Percentiles rank a stretch among this genome's conserved stretches.
Conservation (phyloP, 345 rosid genomes). For the Gossypium herbaceum region DNA sequence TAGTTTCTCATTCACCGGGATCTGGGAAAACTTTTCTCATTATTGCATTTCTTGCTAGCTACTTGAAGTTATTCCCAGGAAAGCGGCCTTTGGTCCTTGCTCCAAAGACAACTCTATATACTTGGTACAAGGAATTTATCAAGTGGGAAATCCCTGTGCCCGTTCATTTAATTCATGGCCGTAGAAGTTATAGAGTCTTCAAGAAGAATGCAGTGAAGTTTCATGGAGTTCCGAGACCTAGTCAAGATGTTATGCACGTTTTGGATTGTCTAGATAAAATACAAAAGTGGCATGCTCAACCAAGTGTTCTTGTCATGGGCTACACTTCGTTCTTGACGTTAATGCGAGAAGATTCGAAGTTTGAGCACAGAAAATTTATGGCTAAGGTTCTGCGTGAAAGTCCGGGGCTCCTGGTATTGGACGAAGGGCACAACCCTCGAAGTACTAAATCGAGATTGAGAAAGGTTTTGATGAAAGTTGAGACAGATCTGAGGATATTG, state of each 20-base stretch:
- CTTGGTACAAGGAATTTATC: slow-evolving; percentile 93
- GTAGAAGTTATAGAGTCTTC: slow-evolving; percentile 56
- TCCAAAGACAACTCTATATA: slow-evolving; percentile 88
- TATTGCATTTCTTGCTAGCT: slow-evolving; percentile 85
- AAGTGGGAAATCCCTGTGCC: slow-evolving; percentile 88
- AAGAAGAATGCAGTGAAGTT: slow-evolving; percentile 35
- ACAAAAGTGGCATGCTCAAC: slow-evolving; percentile 87
- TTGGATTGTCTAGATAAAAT: slow-evolving; percentile 86
- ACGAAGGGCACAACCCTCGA: slow-evolving; percentile 93
- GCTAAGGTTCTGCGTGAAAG: slow-evolving; percentile 85
- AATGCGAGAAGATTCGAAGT: slow-evolving; percentile 84
- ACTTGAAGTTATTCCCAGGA: slow-evolving; percentile 78
- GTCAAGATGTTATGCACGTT: slow-evolving; percentile 82
- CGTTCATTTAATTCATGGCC: slow-evolving; percentile 83
- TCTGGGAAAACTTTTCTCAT: slow-evolving; percentile 91
- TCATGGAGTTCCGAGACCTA: slow-evolving; percentile 54
- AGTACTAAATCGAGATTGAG: slow-evolving; percentile 90
- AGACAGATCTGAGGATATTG: slow-evolving; percentile 66
- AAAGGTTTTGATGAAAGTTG: slow-evolving; percentile 85
- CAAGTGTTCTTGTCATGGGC: slow-evolving; percentile 96
- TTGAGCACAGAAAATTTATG: slow-evolving; percentile 71
- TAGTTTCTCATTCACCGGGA: slow-evolving; percentile 89
- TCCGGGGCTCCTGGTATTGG: slow-evolving; percentile 76
- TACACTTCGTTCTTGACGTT: slow-evolving; percentile 82
- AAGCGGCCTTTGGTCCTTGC: slow-evolving; percentile 85